These are phyloP conservation scores for Macrotyloma uniflorum DNA, from an alignment of 306 rosid species.

Conservation along the genomic window DNA sequence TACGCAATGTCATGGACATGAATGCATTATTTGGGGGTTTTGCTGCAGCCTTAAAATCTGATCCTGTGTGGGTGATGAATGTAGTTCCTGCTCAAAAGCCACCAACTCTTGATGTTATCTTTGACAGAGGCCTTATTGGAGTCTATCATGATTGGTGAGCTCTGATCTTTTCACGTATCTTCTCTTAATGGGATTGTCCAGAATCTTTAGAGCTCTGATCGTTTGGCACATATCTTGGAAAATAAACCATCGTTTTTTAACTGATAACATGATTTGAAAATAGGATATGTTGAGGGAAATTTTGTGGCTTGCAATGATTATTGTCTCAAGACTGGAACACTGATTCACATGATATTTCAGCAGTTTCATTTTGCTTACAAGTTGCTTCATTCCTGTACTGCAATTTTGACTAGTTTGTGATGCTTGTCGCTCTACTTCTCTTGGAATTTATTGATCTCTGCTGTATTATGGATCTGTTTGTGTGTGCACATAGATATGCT, in stretches of 20 bases:
- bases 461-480: background rate
- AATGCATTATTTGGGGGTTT: constrained; percentile 95
- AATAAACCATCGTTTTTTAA: background rate
- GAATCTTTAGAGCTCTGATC: background rate
- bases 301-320: constrained; percentile 14
- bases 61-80: constrained; percentile 97
- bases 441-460: background rate
- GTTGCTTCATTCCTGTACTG: background rate
- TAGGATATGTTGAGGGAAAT: background rate
- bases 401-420: background rate
- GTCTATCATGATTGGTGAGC: constrained; percentile 95
- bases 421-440: background rate
- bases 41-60: constrained; percentile 83
- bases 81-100: constrained; percentile 83
- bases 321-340: background rate
- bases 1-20: constrained; percentile 96
- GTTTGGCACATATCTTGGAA: background rate
- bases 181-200: constrained; percentile 9
- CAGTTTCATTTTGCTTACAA: background rate
- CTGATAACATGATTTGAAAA: background rate
- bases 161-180: background rate
- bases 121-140: constrained; percentile 90
- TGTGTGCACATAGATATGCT: background rate
- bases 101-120: constrained; percentile 71
- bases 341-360: background rate